These are phyloP conservation scores for Cercospora janseana DNA, from an alignment of 2,329 filamentous ascomycete genomes.

Conservation along the genomic window DNA sequence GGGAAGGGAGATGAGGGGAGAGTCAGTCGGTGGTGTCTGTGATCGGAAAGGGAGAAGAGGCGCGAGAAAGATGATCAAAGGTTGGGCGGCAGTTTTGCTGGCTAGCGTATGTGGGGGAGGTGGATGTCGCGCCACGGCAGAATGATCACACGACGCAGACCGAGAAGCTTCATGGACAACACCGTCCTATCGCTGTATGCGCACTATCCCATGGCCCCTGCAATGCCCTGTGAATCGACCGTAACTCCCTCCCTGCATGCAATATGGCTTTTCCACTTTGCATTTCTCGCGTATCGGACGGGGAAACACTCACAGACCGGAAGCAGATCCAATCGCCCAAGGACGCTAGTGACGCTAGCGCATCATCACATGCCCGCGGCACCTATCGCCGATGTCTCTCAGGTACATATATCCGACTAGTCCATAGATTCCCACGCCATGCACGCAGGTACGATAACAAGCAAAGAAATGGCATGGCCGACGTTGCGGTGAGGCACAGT, in stretches of 20 bases:
- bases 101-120: slow-evolving; percentile 7
- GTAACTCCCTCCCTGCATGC: neutral
- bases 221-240: neutral
- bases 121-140: neutral
- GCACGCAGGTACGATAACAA: neutral
- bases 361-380: slow-evolving; percentile 5
- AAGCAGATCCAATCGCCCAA: slow-evolving; percentile 5
- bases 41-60: neutral
- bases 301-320: neutral
- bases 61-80: slow-evolving; percentile 2
- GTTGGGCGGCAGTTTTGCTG: neutral
- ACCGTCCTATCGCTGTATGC: neutral
- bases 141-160: neutral
- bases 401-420: neutral
- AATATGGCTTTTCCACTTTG: neutral
- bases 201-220: neutral
- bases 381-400: neutral
- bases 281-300: slow-evolving; percentile 6
- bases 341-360: neutral
- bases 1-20: slow-evolving; percentile 2
- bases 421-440: neutral
- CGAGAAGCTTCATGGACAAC: neutral
- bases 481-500: neutral
- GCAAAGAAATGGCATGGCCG: neutral
- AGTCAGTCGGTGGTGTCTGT: neutral